These are phyloP conservation scores for Suhomyces panamericanus DNA, from an alignment of 1,139 yeast species.

Conservation along the genomic window DNA sequence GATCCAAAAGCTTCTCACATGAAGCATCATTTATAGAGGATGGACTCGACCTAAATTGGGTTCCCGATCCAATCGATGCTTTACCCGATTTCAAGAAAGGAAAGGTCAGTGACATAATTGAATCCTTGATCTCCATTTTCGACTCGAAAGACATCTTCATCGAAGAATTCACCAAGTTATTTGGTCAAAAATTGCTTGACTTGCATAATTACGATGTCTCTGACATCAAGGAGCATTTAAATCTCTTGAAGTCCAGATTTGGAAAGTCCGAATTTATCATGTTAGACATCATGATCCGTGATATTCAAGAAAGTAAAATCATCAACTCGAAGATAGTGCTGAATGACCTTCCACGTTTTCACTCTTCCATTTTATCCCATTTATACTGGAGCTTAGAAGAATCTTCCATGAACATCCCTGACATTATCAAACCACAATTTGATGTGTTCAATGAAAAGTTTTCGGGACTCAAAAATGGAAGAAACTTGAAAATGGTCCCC, in stretches of 20 bases:
- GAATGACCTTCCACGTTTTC: slow-evolving; percentile 17
- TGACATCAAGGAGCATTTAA: slow-evolving; percentile 44
- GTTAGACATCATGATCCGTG: slow-evolving; percentile 84
- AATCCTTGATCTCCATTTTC: slow-evolving; percentile 70
- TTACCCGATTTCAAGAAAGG: slow-evolving; percentile 77
- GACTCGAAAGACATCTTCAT: slow-evolving; percentile 77
- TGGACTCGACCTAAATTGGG: slow-evolving; percentile 60
- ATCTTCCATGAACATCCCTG: slow-evolving; percentile 50
- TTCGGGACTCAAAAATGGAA: slow-evolving; percentile 49
- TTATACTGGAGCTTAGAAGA: slow-evolving; percentile 49
- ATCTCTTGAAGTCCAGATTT: slow-evolving; percentile 61
- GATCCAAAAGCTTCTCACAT: not conserved
- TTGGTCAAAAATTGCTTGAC: slow-evolving; percentile 61
- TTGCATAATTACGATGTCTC: slow-evolving; percentile 47
- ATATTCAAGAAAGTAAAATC: slow-evolving; percentile 55
- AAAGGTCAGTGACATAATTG: slow-evolving; percentile 67
- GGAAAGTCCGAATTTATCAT: slow-evolving; percentile 66
- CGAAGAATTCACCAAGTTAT: slow-evolving; percentile 64
- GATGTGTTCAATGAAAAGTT: slow-evolving; percentile 45
- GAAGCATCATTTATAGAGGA: slow-evolving; percentile 31
- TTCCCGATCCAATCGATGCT: slow-evolving; percentile 92
- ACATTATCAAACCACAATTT: slow-evolving; percentile 35
- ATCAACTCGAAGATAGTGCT: slow-evolving; percentile 33
- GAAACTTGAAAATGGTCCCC: slow-evolving; percentile 60
- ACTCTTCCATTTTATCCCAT: slow-evolving; percentile 40